These are phyloP conservation scores for Penicillium verrucosum DNA, from an alignment of 2,329 filamentous ascomycete genomes.

Conservation along the genomic window DNA sequence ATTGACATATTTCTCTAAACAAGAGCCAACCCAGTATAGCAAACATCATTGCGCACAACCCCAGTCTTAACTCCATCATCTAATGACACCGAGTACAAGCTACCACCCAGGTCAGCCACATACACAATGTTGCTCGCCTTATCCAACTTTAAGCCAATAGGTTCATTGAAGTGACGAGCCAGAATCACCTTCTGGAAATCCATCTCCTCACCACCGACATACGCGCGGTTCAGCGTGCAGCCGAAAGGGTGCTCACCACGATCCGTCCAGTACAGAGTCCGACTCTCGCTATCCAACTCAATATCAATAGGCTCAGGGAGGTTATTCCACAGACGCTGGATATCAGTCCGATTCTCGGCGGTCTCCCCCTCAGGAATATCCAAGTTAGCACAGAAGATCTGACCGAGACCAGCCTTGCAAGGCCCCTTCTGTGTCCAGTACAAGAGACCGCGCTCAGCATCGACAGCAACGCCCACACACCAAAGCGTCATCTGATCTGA, in stretches of 20 bases:
- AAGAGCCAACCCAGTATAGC: slow-evolving; percentile 21
- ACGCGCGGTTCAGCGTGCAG: slow-evolving; percentile 51
- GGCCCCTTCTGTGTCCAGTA: slow-evolving; percentile 62
- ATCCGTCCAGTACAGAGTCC: slow-evolving; percentile 59
- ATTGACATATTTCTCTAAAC: background rate
- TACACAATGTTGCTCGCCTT: slow-evolving; percentile 19
- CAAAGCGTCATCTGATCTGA: slow-evolving; percentile 41
- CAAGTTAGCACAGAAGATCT: slow-evolving; percentile 53
- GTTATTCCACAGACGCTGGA: slow-evolving; percentile 42
- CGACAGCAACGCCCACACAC: slow-evolving; percentile 57
- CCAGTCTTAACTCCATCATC: slow-evolving; percentile 20
- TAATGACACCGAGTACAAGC: slow-evolving; percentile 22
- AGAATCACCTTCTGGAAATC: slow-evolving; percentile 22
- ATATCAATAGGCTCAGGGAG: slow-evolving; percentile 59
- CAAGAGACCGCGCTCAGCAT: slow-evolving; percentile 43
- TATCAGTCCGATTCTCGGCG: slow-evolving; percentile 40
- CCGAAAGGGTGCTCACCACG: slow-evolving; percentile 56
- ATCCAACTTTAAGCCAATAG: slow-evolving; percentile 26
- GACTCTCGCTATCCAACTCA: slow-evolving; percentile 48
- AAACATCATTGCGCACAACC: slow-evolving; percentile 17
- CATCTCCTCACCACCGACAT: slow-evolving; percentile 9
- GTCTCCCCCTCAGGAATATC: slow-evolving; percentile 35
- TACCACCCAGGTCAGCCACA: slow-evolving; percentile 26
- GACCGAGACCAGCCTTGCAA: slow-evolving; percentile 50
- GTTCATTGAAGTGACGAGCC: slow-evolving; percentile 42